Percentiles rank a stretch among this genome's conserved stretches.
phyloP scores from a whole-genome alignment of 352 stramenopile genomes.

The Globisporangium yorkense region DNA sequence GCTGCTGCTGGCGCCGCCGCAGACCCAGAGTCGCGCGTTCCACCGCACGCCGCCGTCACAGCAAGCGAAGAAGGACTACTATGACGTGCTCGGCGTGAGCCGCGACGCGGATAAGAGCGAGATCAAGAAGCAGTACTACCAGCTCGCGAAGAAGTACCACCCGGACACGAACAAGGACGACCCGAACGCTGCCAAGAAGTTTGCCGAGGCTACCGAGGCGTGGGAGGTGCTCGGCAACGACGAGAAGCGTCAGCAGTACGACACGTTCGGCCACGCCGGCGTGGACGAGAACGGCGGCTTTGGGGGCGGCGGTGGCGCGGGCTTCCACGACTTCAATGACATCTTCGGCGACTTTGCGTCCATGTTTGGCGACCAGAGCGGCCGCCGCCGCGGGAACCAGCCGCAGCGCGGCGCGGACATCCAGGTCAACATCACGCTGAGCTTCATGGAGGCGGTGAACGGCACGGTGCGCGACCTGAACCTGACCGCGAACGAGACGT shows the following conservation, averaged over 20 bases:
- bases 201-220: constrained; percentile 89
- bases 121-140: constrained; percentile 98
- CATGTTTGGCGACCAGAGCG: constrained; percentile 68
- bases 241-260: constrained; percentile 92
- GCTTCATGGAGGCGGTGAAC: constrained; percentile 95
- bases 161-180: constrained; percentile 97
- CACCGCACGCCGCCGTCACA: constrained; percentile 56
- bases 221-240: constrained; percentile 93
- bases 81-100: constrained; percentile 92
- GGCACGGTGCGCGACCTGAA: constrained; percentile 88
- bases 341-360: constrained; percentile 83
- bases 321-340: constrained; percentile 87
- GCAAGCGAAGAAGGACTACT: constrained; percentile 93
- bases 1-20: constrained; percentile 8
- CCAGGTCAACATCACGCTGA: constrained; percentile 91
- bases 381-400: constrained; percentile 54
- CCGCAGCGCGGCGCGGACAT: constrained; percentile 90
- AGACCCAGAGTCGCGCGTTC: constrained; percentile 23
- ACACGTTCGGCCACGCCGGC: constrained; percentile 93
- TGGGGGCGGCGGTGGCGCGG: constrained; percentile 32
- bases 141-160: constrained; percentile 97
- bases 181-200: constrained; percentile 88
- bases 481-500: constrained; percentile 72
- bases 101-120: constrained; percentile 89
- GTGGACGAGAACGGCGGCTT: constrained; percentile 89